Base-by-base conservation (phyloP, 73 alveolate species). In the Paraurostyla sp. region DNA sequence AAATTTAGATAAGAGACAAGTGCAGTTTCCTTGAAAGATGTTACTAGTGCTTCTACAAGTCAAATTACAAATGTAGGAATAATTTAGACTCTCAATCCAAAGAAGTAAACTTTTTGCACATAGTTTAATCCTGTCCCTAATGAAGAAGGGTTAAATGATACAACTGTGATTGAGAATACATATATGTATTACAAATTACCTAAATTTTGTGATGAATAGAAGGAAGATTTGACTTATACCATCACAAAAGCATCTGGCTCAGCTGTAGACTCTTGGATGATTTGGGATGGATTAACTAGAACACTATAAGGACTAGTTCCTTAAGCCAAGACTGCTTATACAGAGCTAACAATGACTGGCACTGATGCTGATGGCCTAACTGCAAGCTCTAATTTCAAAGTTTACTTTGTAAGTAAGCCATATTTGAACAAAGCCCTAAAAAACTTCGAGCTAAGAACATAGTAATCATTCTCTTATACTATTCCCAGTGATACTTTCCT, bases 311-410 rank as follows among this genome's bases (percentile, higher is more conserved):
- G 87, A 3, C 52, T 46, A 20, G 87, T 75, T 3, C 87, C 87
- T 33, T 18, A 27, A 43, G 57, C 87, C 6, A 75, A 40, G n/a
- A 13, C 51, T 11, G 73, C 69, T 22, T 50, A 75, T 43, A 48
- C 51, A 3, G 87, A 43, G 33, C 75, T 75, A 6, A 75, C 11
- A 15, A 1, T 75, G 69, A 49, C 87, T 48, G 87, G 49, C 32
- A 75, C 73, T 16, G 87, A 75, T 75, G 16, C 76, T n/a, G 73
- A 43, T 46, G 87, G 87, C 22, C 87, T 75, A 9, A 20, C 87
- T 25, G 76, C 54, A 7, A 36, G 69, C 33, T 43, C 87, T 22
- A 75, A 43, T 29, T 75, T 75, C 75, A 48, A 48, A 11, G 75
- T 75, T 40, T 7, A 22, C 40, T 46, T 46, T 49, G 60, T 49